Base-by-base conservation (phyloP, 768 basidiomycete species). In the Chalciporus pseudorubinellus region DNA sequence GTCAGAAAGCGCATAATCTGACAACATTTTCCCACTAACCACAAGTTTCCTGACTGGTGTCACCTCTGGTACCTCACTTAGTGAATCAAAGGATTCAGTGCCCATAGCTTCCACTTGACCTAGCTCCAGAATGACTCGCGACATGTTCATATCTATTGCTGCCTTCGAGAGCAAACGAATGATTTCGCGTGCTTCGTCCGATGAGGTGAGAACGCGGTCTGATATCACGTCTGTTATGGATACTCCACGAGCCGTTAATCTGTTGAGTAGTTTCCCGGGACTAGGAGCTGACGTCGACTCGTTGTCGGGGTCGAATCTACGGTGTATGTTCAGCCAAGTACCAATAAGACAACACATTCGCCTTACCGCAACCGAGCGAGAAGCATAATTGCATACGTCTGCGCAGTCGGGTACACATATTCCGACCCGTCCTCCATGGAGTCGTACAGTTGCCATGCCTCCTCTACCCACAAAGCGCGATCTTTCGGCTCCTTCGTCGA, bases 301-400 rank as follows among this genome's bases (percentile, higher is more conserved):
- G 14, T 62, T 48, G 11, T 76, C 70, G 4, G 73, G 68, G 46
- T 73, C 64, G 53, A 76, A 74, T 48, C 77, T 80, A 46, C 28
- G 45, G 40, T 29, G 40, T 19, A 5, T 4, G n/a, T 28, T 70
- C 22, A 70, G 59, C 41, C 29, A 40, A n/a, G 4, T 0, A 11
- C 19, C 39, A 48, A 31, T 11, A 31, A 11, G 14, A 31, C 45
- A 31, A 12, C 43, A 39, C 4, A 18, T 28, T 38, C 40, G 20
- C 60, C 77, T 53, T 53, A 83, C 81, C 82, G 74, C 38, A 77
- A 65, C 67, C 80, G 80, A 1, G 80, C 73, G 28, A 81, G 69
- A 12, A 92, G 73, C 80, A 89, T 84, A 16, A 81, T 65, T 13
- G 87, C 84, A 69, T 87, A 92, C 9, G 88, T 85, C 41, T 74